These are phyloP conservation scores for barley (Hordeum vulgare) DNA, from an alignment of 176 grass and related monocot species.

Conservation along the genomic window DNA sequence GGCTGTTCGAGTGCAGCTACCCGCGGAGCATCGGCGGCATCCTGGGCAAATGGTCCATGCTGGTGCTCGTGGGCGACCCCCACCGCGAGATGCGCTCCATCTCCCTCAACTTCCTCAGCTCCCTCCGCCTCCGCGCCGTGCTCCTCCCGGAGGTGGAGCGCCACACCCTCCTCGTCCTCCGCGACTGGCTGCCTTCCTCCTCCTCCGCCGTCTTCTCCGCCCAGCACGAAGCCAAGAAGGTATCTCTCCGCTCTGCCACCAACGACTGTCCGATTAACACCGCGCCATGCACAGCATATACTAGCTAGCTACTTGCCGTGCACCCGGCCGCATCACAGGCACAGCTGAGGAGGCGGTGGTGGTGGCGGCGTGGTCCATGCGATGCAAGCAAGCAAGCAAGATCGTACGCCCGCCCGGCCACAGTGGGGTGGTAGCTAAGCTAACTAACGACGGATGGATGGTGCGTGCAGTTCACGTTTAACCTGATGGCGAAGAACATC, in stretches of 20 bases:
- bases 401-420: neutral
- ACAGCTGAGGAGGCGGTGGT: no score
- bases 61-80: slow-evolving; percentile 65
- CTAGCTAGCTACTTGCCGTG: neutral
- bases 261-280: neutral
- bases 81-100: slow-evolving; percentile 81
- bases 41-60: slow-evolving; percentile 91
- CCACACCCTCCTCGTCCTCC: slow-evolving; percentile 60
- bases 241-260: neutral
- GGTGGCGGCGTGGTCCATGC: neutral
- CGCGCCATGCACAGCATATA: neutral
- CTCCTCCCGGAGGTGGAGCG: slow-evolving; percentile 85
- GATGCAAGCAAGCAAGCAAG: neutral
- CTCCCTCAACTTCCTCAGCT: slow-evolving; percentile 89
- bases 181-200: slow-evolving; percentile 29
- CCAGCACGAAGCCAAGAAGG: slow-evolving; percentile 90
- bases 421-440: neutral
- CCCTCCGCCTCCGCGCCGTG: slow-evolving; percentile 56
- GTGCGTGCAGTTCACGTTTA: slow-evolving; percentile 86
- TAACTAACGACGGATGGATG: neutral
- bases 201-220: slow-evolving; percentile 54
- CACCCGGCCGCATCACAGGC: no score
- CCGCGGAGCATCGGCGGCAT: slow-evolving; percentile 89
- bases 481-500: slow-evolving; percentile 98
- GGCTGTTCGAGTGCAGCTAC: slow-evolving; percentile 90